phyloP scores from a whole-genome alignment of 2,329 filamentous ascomycete genomes.

The Pseudogymnoascus verrucosus region DNA sequence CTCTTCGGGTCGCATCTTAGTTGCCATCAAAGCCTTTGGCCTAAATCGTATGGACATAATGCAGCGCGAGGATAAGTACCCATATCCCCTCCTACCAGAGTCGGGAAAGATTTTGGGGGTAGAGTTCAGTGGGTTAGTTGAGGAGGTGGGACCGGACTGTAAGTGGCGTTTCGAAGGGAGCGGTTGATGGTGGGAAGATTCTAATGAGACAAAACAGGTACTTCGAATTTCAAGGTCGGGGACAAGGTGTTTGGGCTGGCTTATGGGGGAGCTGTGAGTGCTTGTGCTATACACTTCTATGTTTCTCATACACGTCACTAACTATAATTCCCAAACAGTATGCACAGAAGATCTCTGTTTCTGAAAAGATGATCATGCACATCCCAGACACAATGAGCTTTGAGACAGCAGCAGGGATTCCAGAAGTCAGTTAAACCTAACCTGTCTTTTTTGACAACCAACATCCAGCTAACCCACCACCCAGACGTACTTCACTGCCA shows the following conservation, averaged over 20 bases:
- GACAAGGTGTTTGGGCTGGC: conserved; percentile 85
- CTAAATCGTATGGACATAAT: conserved; percentile 81
- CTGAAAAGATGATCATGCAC: conserved; percentile 70
- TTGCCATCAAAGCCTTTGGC: conserved; percentile 74
- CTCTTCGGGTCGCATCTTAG: conserved; percentile 59
- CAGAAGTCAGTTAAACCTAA: conserved; percentile 34
- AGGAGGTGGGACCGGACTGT: conserved; percentile 35
- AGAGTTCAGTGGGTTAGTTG: conserved; percentile 67
- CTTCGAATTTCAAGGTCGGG: conserved; percentile 53
- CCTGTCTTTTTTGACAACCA: not conserved
- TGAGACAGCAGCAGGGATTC: conserved; percentile 71
- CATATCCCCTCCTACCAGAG: conserved; percentile 55
- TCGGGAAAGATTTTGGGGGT: conserved; percentile 65
- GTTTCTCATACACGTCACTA: not conserved
- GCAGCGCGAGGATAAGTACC: conserved; percentile 64
- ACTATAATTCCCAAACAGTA: not conserved
- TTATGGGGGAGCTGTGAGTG: conserved; percentile 63
- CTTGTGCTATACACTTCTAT: not conserved
- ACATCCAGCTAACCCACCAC: not conserved
- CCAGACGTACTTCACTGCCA: conserved; percentile 83
- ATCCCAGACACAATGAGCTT: conserved; percentile 67
- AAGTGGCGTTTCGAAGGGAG: not conserved
- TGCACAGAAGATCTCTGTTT: conserved; percentile 79
- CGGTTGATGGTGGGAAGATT: conserved; percentile 12
- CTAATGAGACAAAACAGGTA: conserved; percentile 32